Percentiles rank a stretch among this genome's conserved stretches.
phyloP scores from a whole-genome alignment of 2,329 filamentous ascomycete genomes.

The Dissoconium aciculare region DNA sequence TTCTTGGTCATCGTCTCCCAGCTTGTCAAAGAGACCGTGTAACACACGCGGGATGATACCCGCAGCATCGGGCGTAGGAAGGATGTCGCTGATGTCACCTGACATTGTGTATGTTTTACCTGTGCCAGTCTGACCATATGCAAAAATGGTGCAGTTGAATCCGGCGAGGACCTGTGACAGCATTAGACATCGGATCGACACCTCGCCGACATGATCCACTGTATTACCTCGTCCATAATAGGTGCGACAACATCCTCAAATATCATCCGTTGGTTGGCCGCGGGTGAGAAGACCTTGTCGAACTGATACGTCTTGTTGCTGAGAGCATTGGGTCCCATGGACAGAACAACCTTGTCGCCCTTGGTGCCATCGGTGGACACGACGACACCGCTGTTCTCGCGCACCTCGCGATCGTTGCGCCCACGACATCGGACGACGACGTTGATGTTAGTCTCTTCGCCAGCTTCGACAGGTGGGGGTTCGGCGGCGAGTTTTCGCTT shows the following conservation, averaged over 20 bases:
- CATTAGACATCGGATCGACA: background rate
- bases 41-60: conserved; percentile 90
- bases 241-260: conserved; percentile 93
- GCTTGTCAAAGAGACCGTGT: conserved; percentile 70
- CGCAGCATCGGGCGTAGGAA: conserved; percentile 76
- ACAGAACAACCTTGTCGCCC: conserved; percentile 68
- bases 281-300: conserved; percentile 90
- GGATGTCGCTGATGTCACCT: conserved; percentile 85
- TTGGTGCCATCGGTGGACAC: conserved; percentile 77
- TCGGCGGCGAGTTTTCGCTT: conserved; percentile 76
- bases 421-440: conserved; percentile 91
- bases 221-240: conserved; percentile 71
- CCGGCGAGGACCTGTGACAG: conserved; percentile 66
- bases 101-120: conserved; percentile 99
- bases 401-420: conserved; percentile 79
- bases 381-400: conserved; percentile 89
- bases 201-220: background rate
- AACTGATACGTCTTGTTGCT: conserved; percentile 96
- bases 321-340: conserved; percentile 81
- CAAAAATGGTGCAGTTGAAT: conserved; percentile 97
- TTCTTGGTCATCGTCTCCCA: conserved; percentile 49
- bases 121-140: conserved; percentile 93
- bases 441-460: conserved; percentile 89
- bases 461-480: conserved; percentile 41
- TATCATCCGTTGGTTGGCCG: conserved; percentile 82